Percentiles rank a stretch among this genome's conserved stretches.
Evolutionary conservation across 2,329 filamentous ascomycete species (phyloP).

Genomic region (Penicillium oxalicum): DNA sequence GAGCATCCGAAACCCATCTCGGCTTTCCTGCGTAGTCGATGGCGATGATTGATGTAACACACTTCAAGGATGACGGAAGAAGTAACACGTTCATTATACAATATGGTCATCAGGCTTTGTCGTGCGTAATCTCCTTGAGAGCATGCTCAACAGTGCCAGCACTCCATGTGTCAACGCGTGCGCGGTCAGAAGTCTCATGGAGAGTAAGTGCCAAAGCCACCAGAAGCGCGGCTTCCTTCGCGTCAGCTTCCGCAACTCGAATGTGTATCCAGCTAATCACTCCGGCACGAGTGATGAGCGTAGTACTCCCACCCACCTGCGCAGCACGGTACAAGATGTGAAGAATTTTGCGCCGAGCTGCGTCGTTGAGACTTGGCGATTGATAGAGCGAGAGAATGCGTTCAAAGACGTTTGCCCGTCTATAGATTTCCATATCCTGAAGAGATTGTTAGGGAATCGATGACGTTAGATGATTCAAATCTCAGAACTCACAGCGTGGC

Average conservation of each 20-base stretch:
- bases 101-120: not conserved
- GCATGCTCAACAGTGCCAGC: conserved; percentile 40
- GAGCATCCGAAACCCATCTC: not conserved
- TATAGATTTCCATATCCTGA: conserved; percentile 45
- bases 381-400: conserved; percentile 64
- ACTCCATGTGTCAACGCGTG: conserved; percentile 63
- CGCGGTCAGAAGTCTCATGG: conserved; percentile 60
- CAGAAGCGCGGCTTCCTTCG: conserved; percentile 35
- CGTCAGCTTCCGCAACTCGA: conserved; percentile 49
- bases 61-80: not conserved
- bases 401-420: conserved; percentile 63
- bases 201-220: conserved; percentile 55
- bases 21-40: not conserved
- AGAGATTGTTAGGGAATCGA: conserved; percentile 8
- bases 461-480: not conserved
- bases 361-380: conserved; percentile 57
- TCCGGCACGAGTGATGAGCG: conserved; percentile 71
- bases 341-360: conserved; percentile 58
- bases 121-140: conserved; percentile 16
- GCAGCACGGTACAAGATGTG: conserved; percentile 60
- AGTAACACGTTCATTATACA: conserved; percentile 5
- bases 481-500: conserved; percentile 46
- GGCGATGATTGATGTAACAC: not conserved
- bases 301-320: conserved; percentile 66
- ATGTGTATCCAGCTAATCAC: conserved; percentile 68